Evolutionary conservation across 495 filamentous ascomycete genomes (phyloP).

Genomic region (Cercophora sp.): DNA sequence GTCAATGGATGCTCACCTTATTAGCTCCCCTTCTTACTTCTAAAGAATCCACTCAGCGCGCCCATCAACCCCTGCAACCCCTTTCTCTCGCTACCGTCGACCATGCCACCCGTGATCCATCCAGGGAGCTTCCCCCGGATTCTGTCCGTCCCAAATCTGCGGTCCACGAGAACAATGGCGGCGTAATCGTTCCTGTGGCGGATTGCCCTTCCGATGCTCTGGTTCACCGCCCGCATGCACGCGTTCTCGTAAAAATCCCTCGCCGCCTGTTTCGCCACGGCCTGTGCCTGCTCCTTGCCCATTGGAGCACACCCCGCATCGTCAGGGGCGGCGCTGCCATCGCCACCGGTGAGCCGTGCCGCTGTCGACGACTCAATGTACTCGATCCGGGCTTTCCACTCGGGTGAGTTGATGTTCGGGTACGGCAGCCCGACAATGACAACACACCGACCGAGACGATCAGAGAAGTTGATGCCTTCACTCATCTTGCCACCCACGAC

Average conservation of each 20-base stretch:
- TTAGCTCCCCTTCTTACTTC: constrained; percentile 32
- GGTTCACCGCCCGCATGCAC: constrained; percentile 95
- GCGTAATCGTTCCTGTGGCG: constrained; percentile 86
- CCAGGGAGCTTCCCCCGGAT: constrained; percentile 77
- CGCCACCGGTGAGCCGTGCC: constrained; percentile 41
- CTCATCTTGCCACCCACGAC: constrained; percentile 94
- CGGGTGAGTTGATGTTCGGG: constrained; percentile 81
- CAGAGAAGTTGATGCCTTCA: constrained; percentile 98
- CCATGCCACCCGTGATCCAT: constrained; percentile 73
- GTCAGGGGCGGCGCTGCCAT: not conserved
- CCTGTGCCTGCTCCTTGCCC: constrained; percentile 19
- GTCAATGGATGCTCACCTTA: no score
- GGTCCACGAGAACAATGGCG: constrained; percentile 79
- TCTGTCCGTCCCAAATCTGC: constrained; percentile 62
- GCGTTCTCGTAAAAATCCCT: constrained; percentile 91
- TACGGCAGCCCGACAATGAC: constrained; percentile 88
- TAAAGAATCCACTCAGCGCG: constrained; percentile 54
- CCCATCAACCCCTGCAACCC: constrained; percentile 53
- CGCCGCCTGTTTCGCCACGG: constrained; percentile 59
- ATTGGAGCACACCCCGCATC: not conserved
- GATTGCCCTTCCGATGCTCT: constrained; percentile 91
- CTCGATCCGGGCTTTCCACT: constrained; percentile 88
- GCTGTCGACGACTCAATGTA: constrained; percentile 66
- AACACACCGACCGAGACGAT: constrained; percentile 82
- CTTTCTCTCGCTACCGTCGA: constrained; percentile 41